Evolutionary conservation across 345 rosid genomes (phyloP).

Genomic region (Eutrema japonicum): DNA sequence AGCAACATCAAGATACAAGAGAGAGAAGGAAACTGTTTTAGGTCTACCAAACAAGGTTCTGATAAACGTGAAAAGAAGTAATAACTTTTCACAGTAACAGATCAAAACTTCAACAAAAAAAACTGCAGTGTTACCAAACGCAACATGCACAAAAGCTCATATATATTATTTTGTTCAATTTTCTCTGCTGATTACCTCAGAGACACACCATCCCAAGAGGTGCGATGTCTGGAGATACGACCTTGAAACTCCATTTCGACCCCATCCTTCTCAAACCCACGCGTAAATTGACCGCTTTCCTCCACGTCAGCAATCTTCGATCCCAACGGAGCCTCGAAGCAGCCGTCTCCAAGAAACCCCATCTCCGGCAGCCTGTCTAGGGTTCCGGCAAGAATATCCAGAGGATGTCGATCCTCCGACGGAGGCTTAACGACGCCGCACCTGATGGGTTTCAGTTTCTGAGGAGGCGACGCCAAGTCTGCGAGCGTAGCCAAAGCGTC

Average conservation of each 20-base stretch:
- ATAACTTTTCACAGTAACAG: slow-evolving; percentile 27
- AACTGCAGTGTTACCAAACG: slow-evolving; percentile 1
- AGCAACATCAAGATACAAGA: slow-evolving; percentile 12
- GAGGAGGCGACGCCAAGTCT: slow-evolving; percentile 53
- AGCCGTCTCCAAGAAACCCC: slow-evolving; percentile 42
- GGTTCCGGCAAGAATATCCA: slow-evolving; percentile 43
- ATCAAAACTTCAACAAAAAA: slow-evolving; percentile 16
- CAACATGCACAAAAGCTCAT: slow-evolving; percentile 6
- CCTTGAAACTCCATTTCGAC: slow-evolving; percentile 2
- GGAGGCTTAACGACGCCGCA: slow-evolving; percentile 49
- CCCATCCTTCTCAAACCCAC: slow-evolving; percentile 18
- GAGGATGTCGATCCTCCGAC: slow-evolving; percentile 37
- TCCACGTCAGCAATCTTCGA: slow-evolving; percentile 38
- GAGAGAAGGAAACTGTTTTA: neutral
- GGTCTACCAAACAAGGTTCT: slow-evolving; percentile 24
- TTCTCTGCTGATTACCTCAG: slow-evolving; percentile 22
- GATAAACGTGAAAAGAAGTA: slow-evolving; percentile 1
- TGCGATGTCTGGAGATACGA: slow-evolving; percentile 6
- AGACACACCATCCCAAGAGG: slow-evolving; percentile 34
- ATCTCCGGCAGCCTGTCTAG: slow-evolving; percentile 45
- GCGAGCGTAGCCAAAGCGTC: slow-evolving; percentile 43
- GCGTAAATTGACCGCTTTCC: slow-evolving; percentile 17
- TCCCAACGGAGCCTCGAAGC: slow-evolving; percentile 43
- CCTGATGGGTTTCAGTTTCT: slow-evolving; percentile 71
- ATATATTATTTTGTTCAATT: neutral